These are phyloP conservation scores for Chondrostereum purpureum DNA, from an alignment of 1,284 basidiomycete species.

Conservation along the genomic window DNA sequence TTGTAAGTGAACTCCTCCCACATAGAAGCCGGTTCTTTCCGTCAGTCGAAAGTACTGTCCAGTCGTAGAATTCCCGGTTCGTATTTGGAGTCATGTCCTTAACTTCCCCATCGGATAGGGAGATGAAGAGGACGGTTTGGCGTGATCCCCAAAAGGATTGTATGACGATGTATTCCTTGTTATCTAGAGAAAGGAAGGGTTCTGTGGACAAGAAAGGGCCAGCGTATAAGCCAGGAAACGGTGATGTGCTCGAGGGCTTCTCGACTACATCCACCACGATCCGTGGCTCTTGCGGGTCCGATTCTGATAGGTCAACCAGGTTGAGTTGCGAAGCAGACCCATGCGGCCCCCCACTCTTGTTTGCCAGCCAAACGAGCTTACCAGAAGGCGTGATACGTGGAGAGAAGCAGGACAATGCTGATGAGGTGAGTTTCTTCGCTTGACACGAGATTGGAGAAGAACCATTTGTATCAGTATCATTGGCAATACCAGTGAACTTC, in stretches of 20 bases:
- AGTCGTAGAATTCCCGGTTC: constrained; percentile 37
- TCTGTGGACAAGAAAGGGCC: constrained; percentile 37
- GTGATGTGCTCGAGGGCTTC: constrained; percentile 14
- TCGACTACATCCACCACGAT: constrained; percentile 11
- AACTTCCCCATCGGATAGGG: constrained; percentile 29
- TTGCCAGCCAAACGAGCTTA: constrained; percentile 50
- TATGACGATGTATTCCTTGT: constrained; percentile 30
- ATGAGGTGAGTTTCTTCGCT: constrained; percentile 31
- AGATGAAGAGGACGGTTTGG: constrained; percentile 39
- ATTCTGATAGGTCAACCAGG: constrained; percentile 26
- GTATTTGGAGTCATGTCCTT: constrained; percentile 33
- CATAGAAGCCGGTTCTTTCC: constrained; percentile 38
- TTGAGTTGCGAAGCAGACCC: constrained; percentile 49
- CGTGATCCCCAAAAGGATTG: constrained; percentile 50
- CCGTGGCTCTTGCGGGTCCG: neutral
- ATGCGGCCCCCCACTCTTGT: constrained; percentile 53
- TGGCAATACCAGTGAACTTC: constrained; percentile 29
- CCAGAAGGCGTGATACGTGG: constrained; percentile 36
- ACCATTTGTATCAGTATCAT: constrained; percentile 1
- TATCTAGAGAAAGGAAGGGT: constrained; percentile 34
- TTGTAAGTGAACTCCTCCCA: constrained; percentile 41
- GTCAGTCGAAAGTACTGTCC: constrained; percentile 50
- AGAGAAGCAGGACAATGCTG: constrained; percentile 47
- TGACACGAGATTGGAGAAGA: constrained; percentile 15
- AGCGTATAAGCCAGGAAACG: constrained; percentile 62